Evolutionary conservation across 257 asterid species (phyloP).

Genomic region (Jasminum sambac): DNA sequence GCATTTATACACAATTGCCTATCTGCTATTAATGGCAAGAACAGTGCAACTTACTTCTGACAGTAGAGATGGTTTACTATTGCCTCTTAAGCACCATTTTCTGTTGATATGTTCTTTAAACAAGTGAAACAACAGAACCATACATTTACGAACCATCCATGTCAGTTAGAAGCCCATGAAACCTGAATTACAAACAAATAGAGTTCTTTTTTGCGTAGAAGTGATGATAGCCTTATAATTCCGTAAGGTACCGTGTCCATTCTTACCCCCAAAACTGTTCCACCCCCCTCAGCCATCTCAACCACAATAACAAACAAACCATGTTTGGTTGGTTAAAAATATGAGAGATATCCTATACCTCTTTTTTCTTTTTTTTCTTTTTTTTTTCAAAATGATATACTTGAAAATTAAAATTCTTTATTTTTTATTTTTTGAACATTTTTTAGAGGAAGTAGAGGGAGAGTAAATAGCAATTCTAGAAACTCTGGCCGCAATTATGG

Average conservation of each 20-base stretch:
- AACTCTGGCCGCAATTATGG: no score
- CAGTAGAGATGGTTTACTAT: neutral
- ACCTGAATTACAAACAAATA: neutral
- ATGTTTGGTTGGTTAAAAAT: neutral
- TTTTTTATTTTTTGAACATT: no score
- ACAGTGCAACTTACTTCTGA: neutral
- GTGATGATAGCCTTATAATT: neutral
- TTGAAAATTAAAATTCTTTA: no score
- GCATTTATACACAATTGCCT: neutral
- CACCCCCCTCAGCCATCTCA: neutral
- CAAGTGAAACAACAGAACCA: neutral
- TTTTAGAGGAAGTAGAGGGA: no score
- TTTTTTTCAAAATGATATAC: no score
- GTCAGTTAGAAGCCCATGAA: neutral
- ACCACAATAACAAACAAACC: neutral
- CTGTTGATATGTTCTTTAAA: neutral
- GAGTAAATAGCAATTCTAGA: no score
- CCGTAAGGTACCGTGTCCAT: neutral
- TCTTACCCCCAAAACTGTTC: neutral
- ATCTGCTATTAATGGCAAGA: neutral
- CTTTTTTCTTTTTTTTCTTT: no score
- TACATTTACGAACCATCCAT: neutral
- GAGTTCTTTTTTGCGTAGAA: neutral
- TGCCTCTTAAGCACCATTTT: neutral
- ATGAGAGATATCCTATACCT: neutral